A percentile compares a stretch with the other conserved stretches of the same genome.
These are phyloP conservation scores for Saturnispora kantuleensis DNA, from an alignment of 805 yeast genomes.

Conservation along the genomic window DNA sequence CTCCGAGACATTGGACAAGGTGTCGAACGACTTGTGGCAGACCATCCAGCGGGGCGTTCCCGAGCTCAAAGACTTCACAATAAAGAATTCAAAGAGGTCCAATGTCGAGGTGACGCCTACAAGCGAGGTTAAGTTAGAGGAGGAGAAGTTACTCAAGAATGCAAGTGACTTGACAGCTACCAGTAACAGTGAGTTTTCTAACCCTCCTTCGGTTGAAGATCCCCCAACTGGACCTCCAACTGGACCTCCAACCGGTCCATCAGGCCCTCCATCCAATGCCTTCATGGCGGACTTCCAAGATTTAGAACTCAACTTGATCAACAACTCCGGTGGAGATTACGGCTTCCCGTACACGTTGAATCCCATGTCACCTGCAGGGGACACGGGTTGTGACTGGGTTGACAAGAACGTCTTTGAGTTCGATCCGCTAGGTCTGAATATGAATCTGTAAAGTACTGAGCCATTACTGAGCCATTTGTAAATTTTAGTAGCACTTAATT, in stretches of 20 bases:
- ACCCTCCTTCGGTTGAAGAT: background rate
- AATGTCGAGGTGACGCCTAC: background rate
- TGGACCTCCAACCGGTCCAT: too few relatives aligned
- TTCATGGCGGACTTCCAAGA: slow-evolving; percentile 15
- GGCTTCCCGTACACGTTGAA: slow-evolving; percentile 11
- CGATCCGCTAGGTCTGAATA: slow-evolving; percentile 21
- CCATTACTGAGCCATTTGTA: background rate
- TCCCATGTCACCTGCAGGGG: slow-evolving; percentile 25
- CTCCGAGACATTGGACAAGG: slow-evolving; percentile 34
- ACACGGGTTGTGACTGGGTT: slow-evolving; percentile 52
- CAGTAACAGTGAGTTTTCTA: slow-evolving; percentile 3
- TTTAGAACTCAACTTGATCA: slow-evolving; percentile 18
- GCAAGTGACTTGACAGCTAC: background rate
- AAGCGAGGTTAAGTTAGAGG: background rate
- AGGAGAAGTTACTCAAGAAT: background rate
- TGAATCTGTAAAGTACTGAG: background rate
- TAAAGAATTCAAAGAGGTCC: background rate
- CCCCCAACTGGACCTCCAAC: background rate
- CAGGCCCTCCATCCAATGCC: background rate
- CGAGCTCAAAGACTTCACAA: slow-evolving; percentile 4
- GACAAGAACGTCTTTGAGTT: slow-evolving; percentile 37
- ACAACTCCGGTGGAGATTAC: slow-evolving; percentile 8
- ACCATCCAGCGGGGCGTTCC: slow-evolving; percentile 29
- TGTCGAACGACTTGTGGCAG: slow-evolving; percentile 33
- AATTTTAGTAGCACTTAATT: too few relatives aligned